Base-by-base conservation (phyloP, 202 grass and related monocot species). In the Saccharum hybrid region DNA sequence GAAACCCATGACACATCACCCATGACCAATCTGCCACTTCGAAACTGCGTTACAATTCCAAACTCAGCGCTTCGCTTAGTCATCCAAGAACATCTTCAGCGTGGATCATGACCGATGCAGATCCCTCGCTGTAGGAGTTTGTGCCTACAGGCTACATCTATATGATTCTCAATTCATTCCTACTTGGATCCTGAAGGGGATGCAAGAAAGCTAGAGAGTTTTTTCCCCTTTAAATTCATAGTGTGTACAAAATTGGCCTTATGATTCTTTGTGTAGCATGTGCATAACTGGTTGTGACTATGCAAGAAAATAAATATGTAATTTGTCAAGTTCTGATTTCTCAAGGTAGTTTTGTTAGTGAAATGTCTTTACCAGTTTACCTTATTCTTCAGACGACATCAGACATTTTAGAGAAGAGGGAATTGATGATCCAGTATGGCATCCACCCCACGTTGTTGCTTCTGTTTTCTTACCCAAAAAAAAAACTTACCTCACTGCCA, bases 71-170 rank as follows among this genome's bases (percentile, higher is more conserved):
- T 93, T 73, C 79, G 74, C 57, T 90, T 43, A 38, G 88, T 82
- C 51, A 93, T 93, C 66, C 88, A 86, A 83, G 88, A 88, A 54
- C 87, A 88, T 82, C 77, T 83, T 19, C 49, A 86, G 36, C 63
- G 76, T 49, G 76, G 61, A 13, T 0, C 41, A 14, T 68, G 19
- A 78, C 62, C 0, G 62, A 61, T 40, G 12, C 30, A 38, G 43
- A 12, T 2, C 10, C 40, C 16, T 66, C 16, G 0, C 43, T 64
- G 2, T 46, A 8, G 23, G 23, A 64, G 23, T 72, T 12, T 46
- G 30, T 48, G 41, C 9, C 2, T 65, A 11, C 59, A 34, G 5
- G 54, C 19, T 11, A 22, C 3, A 5, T 48, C 22, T 46, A 10
- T 71, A 46, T 31, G 41, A 48, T 49, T 72, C 42, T 28, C 15